Conservation (phyloP, 495 filamentous ascomycete genomes). For the Penicillium tannophilum region DNA sequence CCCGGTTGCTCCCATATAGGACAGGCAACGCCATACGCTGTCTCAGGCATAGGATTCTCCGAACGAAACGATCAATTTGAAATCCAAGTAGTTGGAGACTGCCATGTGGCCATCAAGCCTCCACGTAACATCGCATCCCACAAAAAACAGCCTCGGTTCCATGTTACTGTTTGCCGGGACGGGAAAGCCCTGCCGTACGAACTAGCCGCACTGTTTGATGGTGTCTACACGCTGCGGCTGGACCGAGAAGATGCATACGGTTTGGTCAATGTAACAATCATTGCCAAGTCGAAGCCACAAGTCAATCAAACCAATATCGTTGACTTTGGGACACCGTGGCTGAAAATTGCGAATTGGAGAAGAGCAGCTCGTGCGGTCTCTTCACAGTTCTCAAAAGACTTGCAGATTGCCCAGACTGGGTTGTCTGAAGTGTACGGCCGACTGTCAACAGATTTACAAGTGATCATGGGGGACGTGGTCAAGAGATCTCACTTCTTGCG, state of each 20-base stretch:
- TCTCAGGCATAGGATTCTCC: constrained; percentile 17
- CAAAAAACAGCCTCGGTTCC: constrained; percentile 54
- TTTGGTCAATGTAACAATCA: constrained; percentile 57
- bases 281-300: constrained; percentile 52
- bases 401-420: constrained; percentile 46
- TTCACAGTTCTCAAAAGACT: constrained; percentile 44
- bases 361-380: constrained; percentile 47
- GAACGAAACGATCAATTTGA: constrained; percentile 49
- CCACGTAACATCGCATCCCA: constrained; percentile 49
- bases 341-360: constrained; percentile 60
- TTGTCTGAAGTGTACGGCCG: constrained; percentile 45
- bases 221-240: constrained; percentile 59
- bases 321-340: constrained; percentile 65
- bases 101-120: constrained; percentile 61
- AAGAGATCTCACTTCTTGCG: constrained; percentile 43
- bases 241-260: constrained; percentile 61
- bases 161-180: constrained; percentile 52
- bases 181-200: constrained; percentile 47
- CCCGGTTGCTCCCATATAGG: constrained; percentile 20
- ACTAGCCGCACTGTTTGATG: constrained; percentile 57
- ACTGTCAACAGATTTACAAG: constrained; percentile 52
- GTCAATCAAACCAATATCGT: constrained; percentile 55
- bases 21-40: constrained; percentile 21
- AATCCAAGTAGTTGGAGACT: constrained; percentile 63
- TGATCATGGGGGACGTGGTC: constrained; percentile 50